phyloP scores from a whole-genome alignment of 495 filamentous ascomycete genomes.

The Tuber umbilicatum region DNA sequence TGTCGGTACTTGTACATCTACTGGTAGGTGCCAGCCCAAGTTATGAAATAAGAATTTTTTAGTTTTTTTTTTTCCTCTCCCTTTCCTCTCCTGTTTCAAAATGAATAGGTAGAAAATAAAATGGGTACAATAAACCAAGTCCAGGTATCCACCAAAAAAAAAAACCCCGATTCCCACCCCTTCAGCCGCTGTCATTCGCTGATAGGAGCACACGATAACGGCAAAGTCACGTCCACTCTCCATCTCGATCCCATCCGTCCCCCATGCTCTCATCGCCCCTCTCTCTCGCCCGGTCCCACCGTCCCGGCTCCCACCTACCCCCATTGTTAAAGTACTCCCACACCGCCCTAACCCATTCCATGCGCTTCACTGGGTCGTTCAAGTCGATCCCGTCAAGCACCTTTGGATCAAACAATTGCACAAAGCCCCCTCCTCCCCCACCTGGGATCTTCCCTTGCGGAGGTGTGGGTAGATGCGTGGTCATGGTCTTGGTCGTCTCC shows the following conservation, averaged over 20 bases:
- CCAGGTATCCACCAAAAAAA: neutral
- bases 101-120: neutral
- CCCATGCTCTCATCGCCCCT: conserved; percentile 1
- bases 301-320: conserved; percentile 16
- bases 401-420: conserved; percentile 24
- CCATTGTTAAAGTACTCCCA: conserved; percentile 33
- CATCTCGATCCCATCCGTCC: neutral
- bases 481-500: conserved; percentile 2
- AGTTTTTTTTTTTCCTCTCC: neutral
- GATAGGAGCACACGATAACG: neutral
- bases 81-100: neutral
- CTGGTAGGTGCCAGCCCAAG: neutral
- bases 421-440: neutral
- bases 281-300: conserved; percentile 9
- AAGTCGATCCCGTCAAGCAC: conserved; percentile 30
- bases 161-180: neutral
- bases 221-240: neutral
- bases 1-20: neutral
- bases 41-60: conserved; percentile 12
- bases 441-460: conserved; percentile 1
- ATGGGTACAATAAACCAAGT: neutral
- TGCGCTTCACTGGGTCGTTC: conserved; percentile 26
- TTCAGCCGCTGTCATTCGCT: neutral
- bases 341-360: conserved; percentile 30
- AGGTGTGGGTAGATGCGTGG: neutral